Evolutionary conservation across 2,329 filamentous ascomycete genomes (phyloP).

Genomic region (Penicillium sp.): DNA sequence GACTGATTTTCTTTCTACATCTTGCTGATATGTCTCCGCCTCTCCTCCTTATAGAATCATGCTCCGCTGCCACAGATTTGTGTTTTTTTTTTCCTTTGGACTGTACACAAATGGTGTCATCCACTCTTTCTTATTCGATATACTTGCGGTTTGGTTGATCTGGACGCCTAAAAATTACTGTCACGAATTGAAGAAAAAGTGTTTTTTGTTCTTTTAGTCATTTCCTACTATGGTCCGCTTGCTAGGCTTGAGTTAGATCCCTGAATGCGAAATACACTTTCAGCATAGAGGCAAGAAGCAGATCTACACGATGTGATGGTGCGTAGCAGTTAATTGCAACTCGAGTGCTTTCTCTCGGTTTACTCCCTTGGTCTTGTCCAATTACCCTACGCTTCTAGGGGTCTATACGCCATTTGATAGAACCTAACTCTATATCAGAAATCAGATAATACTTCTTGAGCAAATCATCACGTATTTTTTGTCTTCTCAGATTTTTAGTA

Average conservation of each 20-base stretch:
- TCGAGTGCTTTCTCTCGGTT: not conserved
- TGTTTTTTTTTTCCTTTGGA: constrained; percentile 22
- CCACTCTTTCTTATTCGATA: constrained; percentile 1
- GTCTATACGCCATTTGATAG: not conserved
- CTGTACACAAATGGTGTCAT: constrained; percentile 10
- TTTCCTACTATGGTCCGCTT: not conserved
- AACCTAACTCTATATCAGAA: no score
- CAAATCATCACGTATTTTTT: not conserved
- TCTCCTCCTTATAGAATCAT: constrained; percentile 23
- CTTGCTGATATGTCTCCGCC: constrained; percentile 30
- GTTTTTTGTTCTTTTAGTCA: constrained; percentile 8
- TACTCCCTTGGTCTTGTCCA: not conserved
- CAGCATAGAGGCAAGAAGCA: not conserved
- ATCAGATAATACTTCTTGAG: no score
- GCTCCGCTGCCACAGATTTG: constrained; percentile 18
- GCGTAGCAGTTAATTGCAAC: not conserved
- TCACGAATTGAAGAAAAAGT: constrained; percentile 14
- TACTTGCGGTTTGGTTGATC: constrained; percentile 6
- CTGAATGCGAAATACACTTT: not conserved
- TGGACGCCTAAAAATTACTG: constrained; percentile 5
- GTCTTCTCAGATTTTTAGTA: not conserved
- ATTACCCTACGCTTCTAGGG: not conserved
- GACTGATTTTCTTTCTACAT: constrained; percentile 19
- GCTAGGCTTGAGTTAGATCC: not conserved
- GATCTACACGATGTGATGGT: not conserved